These are phyloP conservation scores for Monilinia fructicola DNA, from an alignment of 2,329 filamentous ascomycete genomes.

Conservation along the genomic window DNA sequence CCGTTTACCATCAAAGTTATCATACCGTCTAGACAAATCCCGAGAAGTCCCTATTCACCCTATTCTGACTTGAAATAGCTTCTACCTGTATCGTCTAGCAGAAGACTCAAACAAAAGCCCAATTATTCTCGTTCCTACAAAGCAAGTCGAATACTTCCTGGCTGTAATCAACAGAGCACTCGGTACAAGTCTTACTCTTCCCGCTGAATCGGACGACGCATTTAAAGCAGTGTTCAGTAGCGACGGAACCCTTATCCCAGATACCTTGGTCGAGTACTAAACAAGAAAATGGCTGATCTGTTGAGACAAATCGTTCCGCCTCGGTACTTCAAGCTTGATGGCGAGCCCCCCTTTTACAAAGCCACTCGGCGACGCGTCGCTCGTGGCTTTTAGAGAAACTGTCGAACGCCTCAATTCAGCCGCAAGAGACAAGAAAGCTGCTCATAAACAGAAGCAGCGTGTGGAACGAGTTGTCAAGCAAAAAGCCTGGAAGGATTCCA, in stretches of 20 bases:
- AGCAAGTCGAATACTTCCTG: constrained; percentile 65
- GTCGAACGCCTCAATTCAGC: constrained; percentile 53
- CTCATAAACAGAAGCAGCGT: constrained; percentile 50
- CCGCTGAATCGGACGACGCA: constrained; percentile 50
- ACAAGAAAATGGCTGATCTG: constrained; percentile 40
- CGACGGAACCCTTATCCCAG: constrained; percentile 63
- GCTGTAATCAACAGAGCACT: constrained; percentile 62
- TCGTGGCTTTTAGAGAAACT: constrained; percentile 53
- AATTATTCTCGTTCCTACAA: constrained; percentile 65
- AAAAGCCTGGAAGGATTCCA: constrained; percentile 52
- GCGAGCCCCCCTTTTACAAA: constrained; percentile 34
- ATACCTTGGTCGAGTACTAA: constrained; percentile 61
- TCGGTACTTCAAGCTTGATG: constrained; percentile 33
- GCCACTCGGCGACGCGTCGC: constrained; percentile 41
- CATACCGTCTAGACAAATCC: background rate
- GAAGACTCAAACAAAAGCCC: constrained; percentile 50
- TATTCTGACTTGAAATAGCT: constrained; percentile 47
- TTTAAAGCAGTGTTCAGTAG: constrained; percentile 64
- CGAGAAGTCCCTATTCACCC: background rate
- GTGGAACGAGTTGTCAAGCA: constrained; percentile 51
- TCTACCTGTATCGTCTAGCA: constrained; percentile 61
- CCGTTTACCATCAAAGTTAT: constrained; percentile 6
- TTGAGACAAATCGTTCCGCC: constrained; percentile 40
- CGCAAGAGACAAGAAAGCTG: constrained; percentile 47
- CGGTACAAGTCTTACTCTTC: constrained; percentile 56